Base-by-base conservation (phyloP, 257 asterid genomes). In the Galeopsis tetrahit region DNA sequence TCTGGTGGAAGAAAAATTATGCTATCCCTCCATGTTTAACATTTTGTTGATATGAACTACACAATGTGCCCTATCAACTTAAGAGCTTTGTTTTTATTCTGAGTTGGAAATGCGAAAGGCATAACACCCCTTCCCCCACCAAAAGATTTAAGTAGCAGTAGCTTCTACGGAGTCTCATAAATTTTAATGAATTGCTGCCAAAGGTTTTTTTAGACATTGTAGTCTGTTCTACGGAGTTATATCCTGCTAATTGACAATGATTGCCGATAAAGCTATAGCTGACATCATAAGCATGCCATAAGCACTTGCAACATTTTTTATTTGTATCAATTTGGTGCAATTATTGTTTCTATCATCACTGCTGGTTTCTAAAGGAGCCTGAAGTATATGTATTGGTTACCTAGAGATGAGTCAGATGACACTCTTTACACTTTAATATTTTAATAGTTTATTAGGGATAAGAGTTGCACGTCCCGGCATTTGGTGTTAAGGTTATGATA, bases 11-110 rank as follows among this genome's bases (percentile, higher is more conserved):
- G n/a, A 42, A 36, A 21, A 53, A 32, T 28, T 36, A n/a, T 40
- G 17, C 74, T 43, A 13, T 35, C 34, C 21, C 35, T 56, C 77
- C 44, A 67, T 68, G 28, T 21, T 44, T 7, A 8, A 15, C 56
- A 63, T 55, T 14, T 17, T 46, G 43, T 14, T 33, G 14, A 36
- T 32, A 46, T 32, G 36, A 59, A 51, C 38, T 71, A 15, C 44
- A 4, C 73, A 13, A 13, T 11, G 8, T 69, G 75, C 42, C 43
- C 63, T 14, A 6, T 66, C 79, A 75, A 46, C 61, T 56, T 21
- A 10, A 53, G 28, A 31, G 39, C 36, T 32, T 2, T 4, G 21
- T 68, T 60, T 46, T 42, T 44, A 0, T 44, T 32, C 10, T 35
- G 56, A 72, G 43, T 62, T 67, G 17, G 10, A 52, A 67, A 42